A percentile compares a stretch with the other conserved stretches of the same genome.
phyloP scores from a whole-genome alignment of 768 basidiomycete species.

The Mycena galopus region DNA sequence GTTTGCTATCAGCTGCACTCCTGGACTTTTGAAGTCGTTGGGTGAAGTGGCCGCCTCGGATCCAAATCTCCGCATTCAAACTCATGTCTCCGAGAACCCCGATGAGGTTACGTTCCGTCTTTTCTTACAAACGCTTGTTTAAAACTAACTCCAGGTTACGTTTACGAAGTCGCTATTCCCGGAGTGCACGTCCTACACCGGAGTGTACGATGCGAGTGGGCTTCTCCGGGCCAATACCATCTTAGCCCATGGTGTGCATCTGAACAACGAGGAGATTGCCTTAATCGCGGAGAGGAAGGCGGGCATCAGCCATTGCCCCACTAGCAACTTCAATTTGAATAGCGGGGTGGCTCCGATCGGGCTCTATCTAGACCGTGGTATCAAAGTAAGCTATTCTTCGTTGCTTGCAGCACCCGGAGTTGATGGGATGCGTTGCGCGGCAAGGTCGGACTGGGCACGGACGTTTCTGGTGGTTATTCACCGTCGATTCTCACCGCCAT shows the following conservation, averaged over 20 bases:
- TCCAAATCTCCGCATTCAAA: constrained; percentile 83
- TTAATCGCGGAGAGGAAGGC: constrained; percentile 74
- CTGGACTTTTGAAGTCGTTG: constrained; percentile 72
- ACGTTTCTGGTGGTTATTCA: constrained; percentile 90
- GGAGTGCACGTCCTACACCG: constrained; percentile 73
- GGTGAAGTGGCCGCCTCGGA: constrained; percentile 72
- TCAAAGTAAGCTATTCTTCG: constrained; percentile 72
- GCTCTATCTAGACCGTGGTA: constrained; percentile 81
- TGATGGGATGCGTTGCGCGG: not conserved
- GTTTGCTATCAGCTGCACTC: constrained; percentile 93
- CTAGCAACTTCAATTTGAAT: constrained; percentile 91
- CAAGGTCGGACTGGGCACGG: constrained; percentile 95
- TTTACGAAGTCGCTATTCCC: constrained; percentile 79
- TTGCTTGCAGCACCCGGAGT: not conserved
- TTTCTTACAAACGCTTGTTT: not conserved
- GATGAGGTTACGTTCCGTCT: constrained; percentile 67
- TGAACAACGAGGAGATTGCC: constrained; percentile 79
- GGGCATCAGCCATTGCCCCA: constrained; percentile 94
- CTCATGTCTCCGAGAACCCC: constrained; percentile 91
- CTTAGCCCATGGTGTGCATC: constrained; percentile 88
- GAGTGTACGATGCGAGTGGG: constrained; percentile 84
- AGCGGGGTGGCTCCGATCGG: constrained; percentile 90
- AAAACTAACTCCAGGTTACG: constrained; percentile 63
- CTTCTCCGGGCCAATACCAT: constrained; percentile 86
- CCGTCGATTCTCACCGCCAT: constrained; percentile 83